Evolutionary conservation across 345 rosid genomes (phyloP).

Genomic region (Pistacia vera): DNA sequence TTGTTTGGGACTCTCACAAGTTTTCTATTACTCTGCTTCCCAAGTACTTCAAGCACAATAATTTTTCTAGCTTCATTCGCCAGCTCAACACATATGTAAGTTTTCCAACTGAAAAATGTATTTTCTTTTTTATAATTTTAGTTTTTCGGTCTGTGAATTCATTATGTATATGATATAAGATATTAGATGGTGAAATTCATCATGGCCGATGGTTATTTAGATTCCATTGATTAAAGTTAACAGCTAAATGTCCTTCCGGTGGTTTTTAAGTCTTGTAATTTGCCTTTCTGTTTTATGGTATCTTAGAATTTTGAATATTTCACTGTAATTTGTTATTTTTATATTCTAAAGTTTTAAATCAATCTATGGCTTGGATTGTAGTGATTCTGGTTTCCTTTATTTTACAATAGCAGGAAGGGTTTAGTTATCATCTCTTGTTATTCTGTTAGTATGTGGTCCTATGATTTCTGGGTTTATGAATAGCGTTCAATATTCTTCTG

Average conservation of each 20-base stretch:
- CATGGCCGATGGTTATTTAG: background rate
- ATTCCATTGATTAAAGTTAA: background rate
- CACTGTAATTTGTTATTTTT: background rate
- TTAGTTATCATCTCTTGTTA: background rate
- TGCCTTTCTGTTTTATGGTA: background rate
- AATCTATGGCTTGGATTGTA: background rate
- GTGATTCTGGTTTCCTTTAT: background rate
- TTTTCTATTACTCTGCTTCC: slow-evolving; percentile 63
- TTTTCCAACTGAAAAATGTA: background rate
- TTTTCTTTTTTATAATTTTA: background rate
- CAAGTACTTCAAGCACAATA: slow-evolving; percentile 66
- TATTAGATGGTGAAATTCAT: background rate
- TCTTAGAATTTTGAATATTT: too few relatives aligned
- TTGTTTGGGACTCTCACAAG: slow-evolving; percentile 65
- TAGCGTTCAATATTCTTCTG: background rate
- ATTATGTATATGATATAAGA: background rate
- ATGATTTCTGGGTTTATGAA: background rate
- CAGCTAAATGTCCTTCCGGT: background rate
- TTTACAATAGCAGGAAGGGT: background rate
- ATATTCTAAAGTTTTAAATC: too few relatives aligned
- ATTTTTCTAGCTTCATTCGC: slow-evolving; percentile 77
- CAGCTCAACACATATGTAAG: slow-evolving; percentile 86
- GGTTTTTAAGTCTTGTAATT: background rate
- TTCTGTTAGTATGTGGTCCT: background rate
- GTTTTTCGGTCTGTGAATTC: slow-evolving; percentile 8